Conservation (phyloP, 1,284 basidiomycete genomes). For the Porogramme epimiltina region DNA sequence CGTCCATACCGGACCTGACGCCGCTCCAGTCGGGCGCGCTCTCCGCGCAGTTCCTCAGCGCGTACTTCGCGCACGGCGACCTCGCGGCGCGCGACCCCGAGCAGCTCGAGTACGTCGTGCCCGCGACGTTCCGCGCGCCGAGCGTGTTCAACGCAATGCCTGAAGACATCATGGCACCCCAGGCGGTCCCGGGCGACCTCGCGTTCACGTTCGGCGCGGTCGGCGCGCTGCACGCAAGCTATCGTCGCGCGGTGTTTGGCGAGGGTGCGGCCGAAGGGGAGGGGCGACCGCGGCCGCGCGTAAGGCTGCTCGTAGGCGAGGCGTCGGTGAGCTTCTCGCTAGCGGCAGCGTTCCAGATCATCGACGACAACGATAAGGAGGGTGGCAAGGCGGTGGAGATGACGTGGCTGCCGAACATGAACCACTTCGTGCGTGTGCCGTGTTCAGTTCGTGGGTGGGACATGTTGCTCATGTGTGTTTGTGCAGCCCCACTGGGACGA, state of each 20-base stretch:
- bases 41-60: constrained; percentile 33
- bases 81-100: constrained; percentile 29
- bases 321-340: background rate
- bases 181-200: constrained; percentile 14
- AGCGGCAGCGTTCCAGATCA: background rate
- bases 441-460: no score
- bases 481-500: background rate
- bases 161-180: constrained; percentile 5
- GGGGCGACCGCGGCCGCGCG: no score
- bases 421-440: background rate
- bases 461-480: no score
- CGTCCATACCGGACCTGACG: constrained; percentile 18
- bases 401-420: background rate
- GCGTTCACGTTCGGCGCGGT: constrained; percentile 9
- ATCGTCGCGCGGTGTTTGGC: background rate
- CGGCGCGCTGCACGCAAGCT: background rate
- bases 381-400: background rate
- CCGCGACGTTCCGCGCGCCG: constrained; percentile 18
- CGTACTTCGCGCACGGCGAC: constrained; percentile 39
- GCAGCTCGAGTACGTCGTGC: constrained; percentile 20
- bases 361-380: background rate
- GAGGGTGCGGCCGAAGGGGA: background rate
- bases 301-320: background rate
- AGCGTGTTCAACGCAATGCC: constrained; percentile 26
- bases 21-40: constrained; percentile 20